Evolutionary conservation across 1,284 basidiomycete genomes (phyloP).

Genomic region (Sutorius eximius): DNA sequence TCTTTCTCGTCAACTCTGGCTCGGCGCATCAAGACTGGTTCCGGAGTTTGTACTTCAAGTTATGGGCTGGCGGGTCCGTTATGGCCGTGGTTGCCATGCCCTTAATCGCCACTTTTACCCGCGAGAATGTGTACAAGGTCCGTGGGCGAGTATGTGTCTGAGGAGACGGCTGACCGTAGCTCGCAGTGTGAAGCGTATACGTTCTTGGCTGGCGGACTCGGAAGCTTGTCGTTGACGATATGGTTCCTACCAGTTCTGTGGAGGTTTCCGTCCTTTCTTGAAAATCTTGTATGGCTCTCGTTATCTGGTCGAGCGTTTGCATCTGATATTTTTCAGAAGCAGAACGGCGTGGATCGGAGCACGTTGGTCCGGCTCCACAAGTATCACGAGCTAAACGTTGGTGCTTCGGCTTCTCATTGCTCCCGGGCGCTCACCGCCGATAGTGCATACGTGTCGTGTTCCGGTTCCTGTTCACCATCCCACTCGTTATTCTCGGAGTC

Average conservation of each 20-base stretch:
- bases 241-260: constrained; percentile 72
- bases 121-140: constrained; percentile 58
- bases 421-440: not conserved
- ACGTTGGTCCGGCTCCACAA: constrained; percentile 71
- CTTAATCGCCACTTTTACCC: constrained; percentile 60
- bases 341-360: constrained; percentile 54
- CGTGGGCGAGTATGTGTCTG: constrained; percentile 15
- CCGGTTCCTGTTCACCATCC: constrained; percentile 65
- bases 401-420: constrained; percentile 18
- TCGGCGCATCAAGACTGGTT: constrained; percentile 72
- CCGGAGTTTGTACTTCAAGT: constrained; percentile 66
- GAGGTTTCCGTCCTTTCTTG: constrained; percentile 65
- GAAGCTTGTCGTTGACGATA: constrained; percentile 62
- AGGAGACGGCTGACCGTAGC: constrained; percentile 4
- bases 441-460: constrained; percentile 69
- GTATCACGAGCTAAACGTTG: constrained; percentile 76
- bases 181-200: constrained; percentile 67
- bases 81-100: constrained; percentile 68
- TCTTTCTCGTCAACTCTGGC: constrained; percentile 69
- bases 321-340: constrained; percentile 30
- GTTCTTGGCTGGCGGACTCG: constrained; percentile 67
- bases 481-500: constrained; percentile 61
- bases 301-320: not conserved
- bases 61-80: constrained; percentile 63
- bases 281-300: constrained; percentile 48